These are phyloP conservation scores for Lentinula novae-zelandiae DNA, from an alignment of 1,284 basidiomycete species.

Conservation along the genomic window DNA sequence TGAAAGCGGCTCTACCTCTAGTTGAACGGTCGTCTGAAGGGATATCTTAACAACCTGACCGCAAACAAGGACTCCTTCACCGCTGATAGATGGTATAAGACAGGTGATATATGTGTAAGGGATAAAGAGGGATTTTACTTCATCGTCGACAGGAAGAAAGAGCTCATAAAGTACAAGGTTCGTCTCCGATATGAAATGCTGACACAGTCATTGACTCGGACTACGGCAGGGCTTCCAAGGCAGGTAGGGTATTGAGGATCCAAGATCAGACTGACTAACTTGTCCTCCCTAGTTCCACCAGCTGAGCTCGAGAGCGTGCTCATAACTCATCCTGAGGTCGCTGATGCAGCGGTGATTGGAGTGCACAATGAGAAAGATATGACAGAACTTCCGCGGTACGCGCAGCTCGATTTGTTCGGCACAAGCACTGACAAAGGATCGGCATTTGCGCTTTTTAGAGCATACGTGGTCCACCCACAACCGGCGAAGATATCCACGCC, in stretches of 20 bases:
- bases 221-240: slow-evolving; percentile 56
- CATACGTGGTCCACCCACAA: slow-evolving; percentile 63
- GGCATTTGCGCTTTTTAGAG: slow-evolving; percentile 34
- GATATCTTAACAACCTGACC: slow-evolving; percentile 63
- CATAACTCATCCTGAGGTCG: slow-evolving; percentile 66
- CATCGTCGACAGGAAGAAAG: slow-evolving; percentile 73
- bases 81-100: slow-evolving; percentile 78
- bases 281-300: slow-evolving; percentile 57
- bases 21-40: slow-evolving; percentile 28
- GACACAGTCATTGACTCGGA: background rate
- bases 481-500: slow-evolving; percentile 33
- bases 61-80: slow-evolving; percentile 71
- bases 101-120: slow-evolving; percentile 68
- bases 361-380: slow-evolving; percentile 57
- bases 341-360: slow-evolving; percentile 74
- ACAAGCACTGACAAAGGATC: background rate
- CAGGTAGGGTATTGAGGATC: slow-evolving; percentile 9
- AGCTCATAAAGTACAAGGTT: slow-evolving; percentile 83
- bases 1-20: too few relatives aligned
- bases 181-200: slow-evolving; percentile 5
- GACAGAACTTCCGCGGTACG: slow-evolving; percentile 73
- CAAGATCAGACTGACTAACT: slow-evolving; percentile 18
- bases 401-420: background rate
- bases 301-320: slow-evolving; percentile 79
- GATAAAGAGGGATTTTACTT: slow-evolving; percentile 64